Evolutionary conservation across 495 filamentous ascomycete species (phyloP).

Genomic region (Xylaria longipes): DNA sequence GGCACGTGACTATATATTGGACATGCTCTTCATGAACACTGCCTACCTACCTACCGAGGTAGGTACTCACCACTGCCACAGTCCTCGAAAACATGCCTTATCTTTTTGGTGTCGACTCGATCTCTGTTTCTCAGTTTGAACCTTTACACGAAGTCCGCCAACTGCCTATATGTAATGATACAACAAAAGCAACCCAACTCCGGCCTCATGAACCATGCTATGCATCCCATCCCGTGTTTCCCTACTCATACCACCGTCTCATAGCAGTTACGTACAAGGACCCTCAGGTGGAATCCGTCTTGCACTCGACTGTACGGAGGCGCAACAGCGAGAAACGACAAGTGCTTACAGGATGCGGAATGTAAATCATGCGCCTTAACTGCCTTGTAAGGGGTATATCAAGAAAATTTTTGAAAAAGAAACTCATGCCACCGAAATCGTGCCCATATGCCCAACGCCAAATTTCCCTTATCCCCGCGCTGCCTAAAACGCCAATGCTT

Average conservation of each 20-base stretch:
- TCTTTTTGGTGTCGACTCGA: not conserved
- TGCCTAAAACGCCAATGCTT: constrained; percentile 8
- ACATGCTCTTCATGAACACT: not conserved
- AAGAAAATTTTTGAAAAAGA: too few species aligned
- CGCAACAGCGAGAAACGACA: not conserved
- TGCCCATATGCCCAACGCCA: constrained; percentile 18
- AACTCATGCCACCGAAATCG: constrained; percentile 7
- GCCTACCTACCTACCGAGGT: too few species aligned
- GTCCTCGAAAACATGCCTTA: not conserved
- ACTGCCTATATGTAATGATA: not conserved
- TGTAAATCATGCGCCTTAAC: constrained; percentile 13
- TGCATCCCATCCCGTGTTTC: not conserved
- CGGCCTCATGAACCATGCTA: not conserved
- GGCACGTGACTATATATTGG: not conserved
- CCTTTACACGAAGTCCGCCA: not conserved
- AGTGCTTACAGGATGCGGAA: not conserved
- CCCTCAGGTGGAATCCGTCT: not conserved
- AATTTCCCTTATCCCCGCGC: not conserved
- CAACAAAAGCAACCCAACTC: constrained; percentile 2
- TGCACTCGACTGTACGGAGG: not conserved
- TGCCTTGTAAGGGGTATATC: constrained; percentile 22
- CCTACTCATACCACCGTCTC: not conserved
- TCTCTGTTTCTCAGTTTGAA: not conserved
- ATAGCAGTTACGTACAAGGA: not conserved
- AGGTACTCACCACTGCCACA: too few species aligned